Percentiles rank a stretch among this genome's conserved stretches.
phyloP scores from a whole-genome alignment of 306 rosid species.

The Gastrolobium villosum region DNA sequence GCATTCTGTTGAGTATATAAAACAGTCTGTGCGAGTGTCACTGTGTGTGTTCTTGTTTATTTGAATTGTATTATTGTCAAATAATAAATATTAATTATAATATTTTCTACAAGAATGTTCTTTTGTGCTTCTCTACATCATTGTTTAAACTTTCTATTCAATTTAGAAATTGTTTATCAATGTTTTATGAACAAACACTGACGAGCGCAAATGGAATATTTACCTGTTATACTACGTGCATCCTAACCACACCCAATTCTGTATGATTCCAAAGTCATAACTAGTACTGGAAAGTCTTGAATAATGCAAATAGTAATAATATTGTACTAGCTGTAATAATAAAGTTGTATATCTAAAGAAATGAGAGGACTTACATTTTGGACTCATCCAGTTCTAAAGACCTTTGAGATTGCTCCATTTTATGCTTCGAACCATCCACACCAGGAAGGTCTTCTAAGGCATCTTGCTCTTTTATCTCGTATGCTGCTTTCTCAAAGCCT shows the following conservation, averaged over 20 bases:
- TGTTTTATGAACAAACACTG: conserved; percentile 20
- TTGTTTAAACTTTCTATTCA: conserved; percentile 8
- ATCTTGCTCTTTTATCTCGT: conserved; percentile 43
- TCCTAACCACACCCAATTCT: conserved; percentile 25
- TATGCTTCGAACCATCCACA: conserved; percentile 46
- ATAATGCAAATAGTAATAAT: conserved; percentile 19
- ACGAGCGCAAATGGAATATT: conserved; percentile 8
- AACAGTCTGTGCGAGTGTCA: background rate
- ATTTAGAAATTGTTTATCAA: conserved; percentile 8
- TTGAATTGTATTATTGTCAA: background rate
- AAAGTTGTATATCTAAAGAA: background rate
- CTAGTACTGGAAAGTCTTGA: conserved; percentile 18
- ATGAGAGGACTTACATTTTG: conserved; percentile 59
- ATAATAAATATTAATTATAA: background rate
- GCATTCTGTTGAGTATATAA: background rate
- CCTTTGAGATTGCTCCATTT: conserved; percentile 49
- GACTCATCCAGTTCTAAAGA: conserved; percentile 45
- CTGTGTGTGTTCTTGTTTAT: background rate
- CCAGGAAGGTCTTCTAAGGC: conserved; percentile 42
- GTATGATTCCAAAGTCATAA: conserved; percentile 26
- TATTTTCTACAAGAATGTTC: background rate
- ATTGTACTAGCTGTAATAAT: conserved; percentile 9
- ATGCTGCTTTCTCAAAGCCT: conserved; percentile 45
- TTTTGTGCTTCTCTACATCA: conserved; percentile 22
- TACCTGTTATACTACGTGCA: conserved; percentile 11